phyloP scores from a whole-genome alignment of 1,284 basidiomycete genomes.

The Thecaphora thlaspeos region DNA sequence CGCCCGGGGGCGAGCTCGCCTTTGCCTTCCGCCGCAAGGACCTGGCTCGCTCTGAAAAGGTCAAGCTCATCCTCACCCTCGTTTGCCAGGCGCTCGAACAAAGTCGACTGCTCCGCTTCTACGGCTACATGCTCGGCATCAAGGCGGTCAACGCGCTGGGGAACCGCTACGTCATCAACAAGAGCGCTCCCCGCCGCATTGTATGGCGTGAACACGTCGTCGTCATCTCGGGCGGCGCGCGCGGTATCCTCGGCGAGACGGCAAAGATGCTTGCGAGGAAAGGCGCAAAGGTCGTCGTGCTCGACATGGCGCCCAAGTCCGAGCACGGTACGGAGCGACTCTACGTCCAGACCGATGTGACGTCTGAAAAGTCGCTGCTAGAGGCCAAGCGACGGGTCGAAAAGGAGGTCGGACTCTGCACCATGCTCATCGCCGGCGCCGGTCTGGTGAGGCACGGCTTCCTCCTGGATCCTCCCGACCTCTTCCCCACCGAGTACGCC shows the following conservation, averaged over 20 bases:
- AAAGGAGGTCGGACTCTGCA: conserved; percentile 31
- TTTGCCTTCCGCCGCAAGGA: conserved; percentile 6
- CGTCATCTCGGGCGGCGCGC: conserved; percentile 40
- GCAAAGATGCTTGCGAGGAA: conserved; percentile 22
- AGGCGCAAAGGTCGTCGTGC: conserved; percentile 36
- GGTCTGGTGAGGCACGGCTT: conserved; percentile 37
- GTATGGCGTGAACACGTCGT: conserved; percentile 39
- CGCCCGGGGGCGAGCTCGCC: background rate
- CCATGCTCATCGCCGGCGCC: conserved; percentile 39
- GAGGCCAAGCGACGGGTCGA: conserved; percentile 27
- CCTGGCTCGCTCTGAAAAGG: conserved; percentile 14
- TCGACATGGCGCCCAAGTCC: conserved; percentile 33
- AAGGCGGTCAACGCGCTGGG: conserved; percentile 36
- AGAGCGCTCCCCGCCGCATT: conserved; percentile 15
- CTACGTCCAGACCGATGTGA: conserved; percentile 39
- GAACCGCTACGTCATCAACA: conserved; percentile 27
- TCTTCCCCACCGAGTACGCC: conserved; percentile 22
- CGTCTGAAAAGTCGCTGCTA: conserved; percentile 32
- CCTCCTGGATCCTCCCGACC: conserved; percentile 37
- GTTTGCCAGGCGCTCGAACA: background rate
- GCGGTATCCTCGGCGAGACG: conserved; percentile 38
- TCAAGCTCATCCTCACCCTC: background rate
- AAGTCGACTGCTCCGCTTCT: conserved; percentile 8
- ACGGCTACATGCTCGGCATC: conserved; percentile 18
- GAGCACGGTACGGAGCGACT: conserved; percentile 32